phyloP scores from a whole-genome alignment of 257 asterid species.

The Solanum tarapatanum region DNA sequence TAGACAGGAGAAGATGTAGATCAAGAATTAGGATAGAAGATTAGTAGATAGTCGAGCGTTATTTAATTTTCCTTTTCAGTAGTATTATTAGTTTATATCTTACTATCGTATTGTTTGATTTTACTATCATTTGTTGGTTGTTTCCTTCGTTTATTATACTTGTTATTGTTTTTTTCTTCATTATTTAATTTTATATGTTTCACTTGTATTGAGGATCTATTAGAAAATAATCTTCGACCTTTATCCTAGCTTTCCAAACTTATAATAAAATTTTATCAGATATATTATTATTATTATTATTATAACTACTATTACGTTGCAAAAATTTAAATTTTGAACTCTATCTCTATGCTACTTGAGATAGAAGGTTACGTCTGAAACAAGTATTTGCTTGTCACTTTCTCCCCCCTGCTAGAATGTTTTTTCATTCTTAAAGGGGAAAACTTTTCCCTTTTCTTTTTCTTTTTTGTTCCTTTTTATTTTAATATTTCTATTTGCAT shows the following conservation, averaged over 20 bases:
- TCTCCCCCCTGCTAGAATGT: neutral
- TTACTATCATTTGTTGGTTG: neutral
- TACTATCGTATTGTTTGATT: neutral
- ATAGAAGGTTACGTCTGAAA: conserved; percentile 4
- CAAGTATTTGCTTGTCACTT: conserved; percentile 1
- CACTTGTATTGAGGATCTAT: neutral
- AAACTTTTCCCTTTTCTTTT: neutral
- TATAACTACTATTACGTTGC: neutral
- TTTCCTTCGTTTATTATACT: neutral
- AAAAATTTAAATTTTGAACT: neutral
- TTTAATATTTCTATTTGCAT: neutral
- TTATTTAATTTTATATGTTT: too few species aligned
- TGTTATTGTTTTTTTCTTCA: neutral
- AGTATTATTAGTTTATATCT: too few species aligned
- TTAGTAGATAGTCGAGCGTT: too few species aligned
- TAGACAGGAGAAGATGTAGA: fast-evolving
- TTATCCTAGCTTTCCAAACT: neutral
- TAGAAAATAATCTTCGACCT: too few species aligned
- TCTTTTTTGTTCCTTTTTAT: neutral
- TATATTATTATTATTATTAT: too few species aligned
- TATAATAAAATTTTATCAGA: too few species aligned
- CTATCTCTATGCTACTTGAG: neutral
- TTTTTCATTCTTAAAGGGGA: neutral
- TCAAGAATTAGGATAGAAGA: fast-evolving
- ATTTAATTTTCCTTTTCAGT: too few species aligned